Conservation (phyloP, 73 alveolate genomes). For the Stentor roeselii region DNA sequence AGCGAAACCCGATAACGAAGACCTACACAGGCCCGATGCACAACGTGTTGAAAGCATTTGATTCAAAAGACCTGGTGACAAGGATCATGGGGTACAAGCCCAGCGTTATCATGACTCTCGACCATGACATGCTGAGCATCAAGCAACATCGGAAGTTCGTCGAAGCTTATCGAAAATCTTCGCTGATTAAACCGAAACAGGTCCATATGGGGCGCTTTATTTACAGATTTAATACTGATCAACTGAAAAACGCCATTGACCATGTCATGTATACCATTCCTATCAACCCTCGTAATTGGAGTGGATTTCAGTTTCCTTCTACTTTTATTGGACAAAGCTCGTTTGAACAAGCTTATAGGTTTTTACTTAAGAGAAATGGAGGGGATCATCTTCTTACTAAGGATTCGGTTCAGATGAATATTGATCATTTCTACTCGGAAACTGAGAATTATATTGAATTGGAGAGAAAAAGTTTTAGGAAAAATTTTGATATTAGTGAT, state of each 20-base stretch:
- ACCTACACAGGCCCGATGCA: neutral
- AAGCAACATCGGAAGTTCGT: neutral
- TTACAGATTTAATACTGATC: neutral
- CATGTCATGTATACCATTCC: constrained; percentile 26
- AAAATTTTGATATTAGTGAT: constrained; percentile 8
- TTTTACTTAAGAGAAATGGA: constrained; percentile 22
- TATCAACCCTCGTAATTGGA: constrained; percentile 17
- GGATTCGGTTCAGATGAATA: neutral
- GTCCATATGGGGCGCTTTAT: constrained; percentile 13
- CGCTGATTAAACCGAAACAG: neutral
- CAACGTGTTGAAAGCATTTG: neutral
- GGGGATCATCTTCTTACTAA: constrained; percentile 26
- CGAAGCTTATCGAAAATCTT: neutral
- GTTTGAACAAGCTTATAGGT: constrained; percentile 12
- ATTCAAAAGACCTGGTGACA: neutral
- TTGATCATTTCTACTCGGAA: constrained; percentile 26
- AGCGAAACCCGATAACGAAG: constrained; percentile 16
- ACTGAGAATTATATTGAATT: constrained; percentile 18
- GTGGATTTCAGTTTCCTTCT: constrained; percentile 11
- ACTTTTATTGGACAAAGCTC: constrained; percentile 25
- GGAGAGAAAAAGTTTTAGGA: constrained; percentile 24
- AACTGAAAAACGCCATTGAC: constrained; percentile 13
- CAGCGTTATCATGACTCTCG: constrained; percentile 3
- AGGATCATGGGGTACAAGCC: constrained; percentile 15
- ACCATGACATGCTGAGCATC: neutral